phyloP scores from a whole-genome alignment of 1,284 basidiomycete genomes.

The Apiotrichum montevideense region DNA sequence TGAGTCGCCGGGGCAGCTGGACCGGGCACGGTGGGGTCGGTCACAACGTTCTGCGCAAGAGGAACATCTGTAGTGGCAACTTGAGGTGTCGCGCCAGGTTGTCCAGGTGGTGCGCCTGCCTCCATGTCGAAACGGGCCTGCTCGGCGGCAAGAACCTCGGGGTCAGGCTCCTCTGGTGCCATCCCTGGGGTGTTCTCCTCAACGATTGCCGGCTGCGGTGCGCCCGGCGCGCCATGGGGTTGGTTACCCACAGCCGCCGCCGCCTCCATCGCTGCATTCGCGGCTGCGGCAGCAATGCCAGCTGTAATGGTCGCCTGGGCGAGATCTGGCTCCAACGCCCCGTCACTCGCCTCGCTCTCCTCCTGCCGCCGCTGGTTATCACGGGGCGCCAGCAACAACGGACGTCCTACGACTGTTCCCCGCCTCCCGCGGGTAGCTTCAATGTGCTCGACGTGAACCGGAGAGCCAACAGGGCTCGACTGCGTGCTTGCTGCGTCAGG shows the following conservation, averaged over 20 bases:
- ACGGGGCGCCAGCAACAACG: slow-evolving; percentile 26
- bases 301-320: slow-evolving; percentile 31
- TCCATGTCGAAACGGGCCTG: slow-evolving; percentile 42
- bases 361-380: slow-evolving; percentile 21
- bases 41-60: slow-evolving; percentile 6
- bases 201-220: slow-evolving; percentile 26
- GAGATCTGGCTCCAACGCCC: slow-evolving; percentile 32
- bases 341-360: slow-evolving; percentile 39
- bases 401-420: slow-evolving; percentile 41
- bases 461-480: slow-evolving; percentile 43
- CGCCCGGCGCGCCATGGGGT: slow-evolving; percentile 26
- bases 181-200: slow-evolving; percentile 21
- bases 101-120: slow-evolving; percentile 43
- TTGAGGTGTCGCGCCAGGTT: slow-evolving; percentile 39
- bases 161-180: slow-evolving; percentile 34
- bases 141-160: slow-evolving; percentile 37
- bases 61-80: slow-evolving; percentile 20
- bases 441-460: slow-evolving; percentile 22
- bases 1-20: slow-evolving; percentile 24
- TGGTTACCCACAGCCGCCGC: slow-evolving; percentile 22
- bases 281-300: slow-evolving; percentile 31
- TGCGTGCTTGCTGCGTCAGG: slow-evolving; percentile 35
- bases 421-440: slow-evolving; percentile 22
- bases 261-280: slow-evolving; percentile 20
- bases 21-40: slow-evolving; percentile 13